Conservation (phyloP, 2,329 filamentous ascomycete species). For the Xylaria sp. region DNA sequence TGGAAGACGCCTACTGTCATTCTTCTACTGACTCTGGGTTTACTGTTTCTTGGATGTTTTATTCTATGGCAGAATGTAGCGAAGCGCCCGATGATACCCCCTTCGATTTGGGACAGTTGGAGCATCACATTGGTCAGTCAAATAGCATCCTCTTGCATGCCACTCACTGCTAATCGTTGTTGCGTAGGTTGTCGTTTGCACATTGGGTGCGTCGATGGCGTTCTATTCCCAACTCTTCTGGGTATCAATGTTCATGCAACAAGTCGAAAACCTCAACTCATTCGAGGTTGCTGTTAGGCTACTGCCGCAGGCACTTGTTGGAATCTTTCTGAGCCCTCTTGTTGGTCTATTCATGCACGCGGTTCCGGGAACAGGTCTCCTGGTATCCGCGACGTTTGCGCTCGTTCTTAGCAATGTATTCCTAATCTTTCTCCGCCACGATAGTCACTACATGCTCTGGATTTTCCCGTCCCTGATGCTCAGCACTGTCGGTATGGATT, state of each 20-base stretch:
- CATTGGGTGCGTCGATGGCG: slow-evolving; percentile 30
- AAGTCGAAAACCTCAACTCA: slow-evolving; percentile 28
- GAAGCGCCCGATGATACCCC: slow-evolving; percentile 31
- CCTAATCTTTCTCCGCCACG: slow-evolving; percentile 29
- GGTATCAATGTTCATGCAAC: slow-evolving; percentile 34
- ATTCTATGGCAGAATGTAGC: slow-evolving; percentile 32
- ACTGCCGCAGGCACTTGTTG: slow-evolving; percentile 33
- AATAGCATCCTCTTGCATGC: not conserved
- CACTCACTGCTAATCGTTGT: slow-evolving; percentile 9
- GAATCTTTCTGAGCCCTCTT: slow-evolving; percentile 31
- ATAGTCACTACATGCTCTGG: slow-evolving; percentile 30
- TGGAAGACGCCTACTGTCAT: slow-evolving; percentile 34
- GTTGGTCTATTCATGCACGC: slow-evolving; percentile 31
- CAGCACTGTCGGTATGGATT: slow-evolving; percentile 34
- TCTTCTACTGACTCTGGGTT: slow-evolving; percentile 29
- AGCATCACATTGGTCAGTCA: slow-evolving; percentile 28
- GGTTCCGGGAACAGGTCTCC: slow-evolving; percentile 26
- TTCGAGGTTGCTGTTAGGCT: slow-evolving; percentile 31
- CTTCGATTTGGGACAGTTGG: slow-evolving; percentile 28
- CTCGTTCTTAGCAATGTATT: slow-evolving; percentile 30
- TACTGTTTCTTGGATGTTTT: slow-evolving; percentile 30
- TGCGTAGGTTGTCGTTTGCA: slow-evolving; percentile 27
- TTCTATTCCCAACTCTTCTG: slow-evolving; percentile 34
- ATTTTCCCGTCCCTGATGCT: slow-evolving; percentile 32
- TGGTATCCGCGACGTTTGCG: slow-evolving; percentile 24